phyloP scores from a whole-genome alignment of 208 protist species.

The Trypanosoma conorhini region DNA sequence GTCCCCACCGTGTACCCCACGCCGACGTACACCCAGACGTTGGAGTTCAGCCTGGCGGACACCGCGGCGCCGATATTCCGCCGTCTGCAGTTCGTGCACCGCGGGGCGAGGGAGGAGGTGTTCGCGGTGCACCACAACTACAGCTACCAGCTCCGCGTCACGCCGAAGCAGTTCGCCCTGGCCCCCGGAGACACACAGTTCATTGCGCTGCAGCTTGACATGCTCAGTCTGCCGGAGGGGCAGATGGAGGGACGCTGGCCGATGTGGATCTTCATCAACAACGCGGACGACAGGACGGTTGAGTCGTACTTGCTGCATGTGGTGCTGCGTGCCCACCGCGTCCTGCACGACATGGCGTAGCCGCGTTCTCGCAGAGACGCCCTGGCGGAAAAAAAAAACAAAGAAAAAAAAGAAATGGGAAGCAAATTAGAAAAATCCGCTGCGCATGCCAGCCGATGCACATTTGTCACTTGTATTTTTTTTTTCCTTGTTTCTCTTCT shows the following conservation, averaged over 20 bases:
- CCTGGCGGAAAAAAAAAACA: not conserved
- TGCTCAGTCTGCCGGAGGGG: constrained; percentile 68
- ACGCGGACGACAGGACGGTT: constrained; percentile 80
- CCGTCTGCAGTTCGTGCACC: constrained; percentile 77
- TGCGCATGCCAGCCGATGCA: too few relatives aligned
- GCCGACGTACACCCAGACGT: constrained; percentile 77
- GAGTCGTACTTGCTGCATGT: constrained; percentile 87
- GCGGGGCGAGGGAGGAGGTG: constrained; percentile 58
- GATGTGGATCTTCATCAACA: constrained; percentile 92
- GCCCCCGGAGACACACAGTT: constrained; percentile 77
- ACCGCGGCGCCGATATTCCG: constrained; percentile 70
- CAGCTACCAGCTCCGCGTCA: constrained; percentile 74
- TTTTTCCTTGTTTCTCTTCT: not conserved
- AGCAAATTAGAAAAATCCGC: too few relatives aligned
- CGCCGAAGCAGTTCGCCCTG: constrained; percentile 66
- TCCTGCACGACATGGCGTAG: constrained; percentile 32
- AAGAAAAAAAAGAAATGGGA: not conserved
- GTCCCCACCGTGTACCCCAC: constrained; percentile 74
- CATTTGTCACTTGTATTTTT: not conserved
- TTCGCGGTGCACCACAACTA: constrained; percentile 89
- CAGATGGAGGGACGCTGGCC: constrained; percentile 87
- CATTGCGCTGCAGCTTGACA: constrained; percentile 72
- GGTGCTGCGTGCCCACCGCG: constrained; percentile 67
- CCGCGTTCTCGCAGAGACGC: not conserved
- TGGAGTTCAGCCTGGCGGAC: constrained; percentile 76